Conservation (phyloP, 768 basidiomycete species). For the Mycena crocata region DNA sequence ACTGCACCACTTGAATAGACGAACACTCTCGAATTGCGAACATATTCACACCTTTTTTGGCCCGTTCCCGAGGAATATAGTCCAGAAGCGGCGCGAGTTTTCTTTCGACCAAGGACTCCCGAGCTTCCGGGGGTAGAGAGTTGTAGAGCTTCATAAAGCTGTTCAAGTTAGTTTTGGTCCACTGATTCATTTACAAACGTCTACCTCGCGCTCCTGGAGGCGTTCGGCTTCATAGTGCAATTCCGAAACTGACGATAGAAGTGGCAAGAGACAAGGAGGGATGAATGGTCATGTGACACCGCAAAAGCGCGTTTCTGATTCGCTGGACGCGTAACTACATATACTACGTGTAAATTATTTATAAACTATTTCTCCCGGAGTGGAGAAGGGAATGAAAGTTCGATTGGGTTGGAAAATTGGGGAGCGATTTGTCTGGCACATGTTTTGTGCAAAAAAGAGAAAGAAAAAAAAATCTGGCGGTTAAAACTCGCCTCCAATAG, state of each 20-base stretch:
- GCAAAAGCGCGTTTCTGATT: too few species aligned
- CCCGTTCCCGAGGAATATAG: slow-evolving; percentile 48
- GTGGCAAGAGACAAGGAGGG: neutral
- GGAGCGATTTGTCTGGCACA: too few species aligned
- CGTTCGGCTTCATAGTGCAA: slow-evolving; percentile 7
- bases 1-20: slow-evolving; percentile 33
- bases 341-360: too few species aligned
- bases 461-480: too few species aligned
- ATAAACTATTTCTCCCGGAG: too few species aligned
- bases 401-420: too few species aligned
- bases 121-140: slow-evolving; percentile 64
- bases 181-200: neutral
- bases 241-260: neutral
- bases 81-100: slow-evolving; percentile 64
- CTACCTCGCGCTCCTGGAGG: slow-evolving; percentile 13
- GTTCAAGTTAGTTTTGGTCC: slow-evolving; percentile 6
- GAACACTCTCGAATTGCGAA: neutral
- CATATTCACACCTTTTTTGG: slow-evolving; percentile 46
- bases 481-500: too few species aligned
- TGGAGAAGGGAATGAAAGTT: too few species aligned
- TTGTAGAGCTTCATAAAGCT: slow-evolving; percentile 64
- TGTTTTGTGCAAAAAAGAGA: too few species aligned
- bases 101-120: slow-evolving; percentile 59
- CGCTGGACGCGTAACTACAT: too few species aligned
- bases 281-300: neutral